These are phyloP conservation scores for Trichaptum fuscoviolaceum DNA, from an alignment of 768 basidiomycete species.

Conservation along the genomic window DNA sequence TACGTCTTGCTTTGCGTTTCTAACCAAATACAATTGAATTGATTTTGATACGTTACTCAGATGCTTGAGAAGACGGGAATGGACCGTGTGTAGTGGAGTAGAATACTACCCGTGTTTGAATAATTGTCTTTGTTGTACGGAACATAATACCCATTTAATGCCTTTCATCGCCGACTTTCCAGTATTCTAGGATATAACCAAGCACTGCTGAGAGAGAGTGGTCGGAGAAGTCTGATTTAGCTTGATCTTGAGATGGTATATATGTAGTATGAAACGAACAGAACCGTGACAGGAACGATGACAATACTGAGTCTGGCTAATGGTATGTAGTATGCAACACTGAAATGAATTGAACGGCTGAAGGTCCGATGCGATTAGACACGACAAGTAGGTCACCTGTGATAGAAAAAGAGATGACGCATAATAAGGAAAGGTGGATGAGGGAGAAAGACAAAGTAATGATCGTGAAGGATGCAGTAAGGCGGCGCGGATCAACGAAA, in stretches of 20 bases:
- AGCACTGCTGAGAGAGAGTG: no score
- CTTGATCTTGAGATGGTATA: background rate
- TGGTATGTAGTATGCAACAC: background rate
- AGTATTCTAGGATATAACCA: no score
- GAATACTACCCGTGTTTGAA: background rate
- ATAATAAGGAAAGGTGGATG: background rate
- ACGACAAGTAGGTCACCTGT: background rate
- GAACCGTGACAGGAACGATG: background rate
- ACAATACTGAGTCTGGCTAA: background rate
- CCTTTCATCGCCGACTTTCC: no score
- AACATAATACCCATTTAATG: background rate
- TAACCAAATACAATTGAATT: background rate
- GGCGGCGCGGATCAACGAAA: background rate
- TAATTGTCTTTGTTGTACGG: background rate
- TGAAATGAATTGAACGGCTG: background rate
- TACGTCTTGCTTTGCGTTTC: constrained; percentile 27
- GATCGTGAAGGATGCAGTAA: background rate
- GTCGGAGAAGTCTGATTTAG: no score
- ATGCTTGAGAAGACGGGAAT: constrained; percentile 13
- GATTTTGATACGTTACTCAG: constrained; percentile 7
- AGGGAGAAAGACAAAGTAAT: background rate
- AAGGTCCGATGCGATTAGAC: background rate
- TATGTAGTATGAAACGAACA: background rate
- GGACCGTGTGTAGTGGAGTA: background rate
- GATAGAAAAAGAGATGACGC: background rate